These are phyloP conservation scores for Cladorrhinum samala DNA, from an alignment of 495 filamentous ascomycete genomes.

Conservation along the genomic window DNA sequence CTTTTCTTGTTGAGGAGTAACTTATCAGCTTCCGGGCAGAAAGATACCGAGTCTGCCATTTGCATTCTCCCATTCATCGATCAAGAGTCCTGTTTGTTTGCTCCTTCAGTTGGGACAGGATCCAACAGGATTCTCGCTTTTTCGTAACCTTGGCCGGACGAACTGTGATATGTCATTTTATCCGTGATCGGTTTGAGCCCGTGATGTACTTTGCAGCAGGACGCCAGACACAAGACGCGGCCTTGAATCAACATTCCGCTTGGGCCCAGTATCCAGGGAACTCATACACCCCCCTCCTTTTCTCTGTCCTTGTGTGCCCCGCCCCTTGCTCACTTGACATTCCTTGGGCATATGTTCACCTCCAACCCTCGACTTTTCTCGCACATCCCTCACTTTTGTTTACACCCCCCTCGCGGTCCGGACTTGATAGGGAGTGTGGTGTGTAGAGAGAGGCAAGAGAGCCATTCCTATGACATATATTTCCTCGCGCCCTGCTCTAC, in stretches of 20 bases:
- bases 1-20: too few species aligned
- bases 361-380: neutral
- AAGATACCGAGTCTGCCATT: too few species aligned
- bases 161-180: neutral
- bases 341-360: too few species aligned
- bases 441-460: neutral
- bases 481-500: neutral
- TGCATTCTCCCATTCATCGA: too few species aligned
- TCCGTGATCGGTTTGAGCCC: neutral
- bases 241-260: neutral
- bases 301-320: neutral
- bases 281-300: neutral
- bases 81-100: too few species aligned
- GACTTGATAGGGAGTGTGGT: slow-evolving; percentile 1
- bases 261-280: neutral
- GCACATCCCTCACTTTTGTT: slow-evolving; percentile 9
- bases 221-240: neutral
- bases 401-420: slow-evolving; percentile 2
- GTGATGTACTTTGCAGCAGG: neutral
- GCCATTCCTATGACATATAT: neutral
- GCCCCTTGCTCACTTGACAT: slow-evolving; percentile 2
- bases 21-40: neutral
- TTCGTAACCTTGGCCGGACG: neutral
- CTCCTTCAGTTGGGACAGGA: neutral
- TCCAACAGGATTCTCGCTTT: neutral